Evolutionary conservation across 306 rosid species (phyloP).

Genomic region (Potentilla sterilis): DNA sequence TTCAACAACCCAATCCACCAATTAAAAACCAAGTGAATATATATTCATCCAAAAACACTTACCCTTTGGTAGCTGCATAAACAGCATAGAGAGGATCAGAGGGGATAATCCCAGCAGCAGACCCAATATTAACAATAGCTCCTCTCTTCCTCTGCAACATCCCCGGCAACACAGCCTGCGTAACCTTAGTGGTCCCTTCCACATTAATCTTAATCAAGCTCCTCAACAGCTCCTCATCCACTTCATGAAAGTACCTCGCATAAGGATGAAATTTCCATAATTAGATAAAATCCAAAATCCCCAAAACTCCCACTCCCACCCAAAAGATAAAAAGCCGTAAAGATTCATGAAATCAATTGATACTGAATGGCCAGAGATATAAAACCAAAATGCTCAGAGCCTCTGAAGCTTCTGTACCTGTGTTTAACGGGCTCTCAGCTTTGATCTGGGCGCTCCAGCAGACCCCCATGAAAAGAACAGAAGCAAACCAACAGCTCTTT

Average conservation of each 20-base stretch:
- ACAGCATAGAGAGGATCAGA: conserved; percentile 96
- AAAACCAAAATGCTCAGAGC: neutral
- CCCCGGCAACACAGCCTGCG: conserved; percentile 78
- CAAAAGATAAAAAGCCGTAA: neutral
- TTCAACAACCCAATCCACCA: neutral
- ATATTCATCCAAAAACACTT: conserved; percentile 23
- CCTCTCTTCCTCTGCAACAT: conserved; percentile 88
- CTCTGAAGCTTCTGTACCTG: conserved; percentile 31
- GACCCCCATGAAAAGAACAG: conserved; percentile 40
- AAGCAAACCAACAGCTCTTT: conserved; percentile 16
- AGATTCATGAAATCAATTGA: neutral
- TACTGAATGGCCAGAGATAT: neutral
- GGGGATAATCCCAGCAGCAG: conserved; percentile 86
- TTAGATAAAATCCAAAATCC: neutral
- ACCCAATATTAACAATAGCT: conserved; percentile 90
- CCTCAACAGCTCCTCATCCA: conserved; percentile 70
- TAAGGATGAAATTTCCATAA: conserved; percentile 52
- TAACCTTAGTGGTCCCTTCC: conserved; percentile 83
- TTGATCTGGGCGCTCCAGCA: conserved; percentile 52
- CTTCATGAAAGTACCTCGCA: conserved; percentile 84
- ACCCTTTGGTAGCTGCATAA: conserved; percentile 98
- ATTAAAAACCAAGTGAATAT: neutral
- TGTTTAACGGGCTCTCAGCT: conserved; percentile 44
- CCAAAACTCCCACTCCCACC: neutral
- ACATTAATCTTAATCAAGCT: conserved; percentile 78